phyloP scores from a whole-genome alignment of 345 rosid genomes.

The Syzygium grande region DNA sequence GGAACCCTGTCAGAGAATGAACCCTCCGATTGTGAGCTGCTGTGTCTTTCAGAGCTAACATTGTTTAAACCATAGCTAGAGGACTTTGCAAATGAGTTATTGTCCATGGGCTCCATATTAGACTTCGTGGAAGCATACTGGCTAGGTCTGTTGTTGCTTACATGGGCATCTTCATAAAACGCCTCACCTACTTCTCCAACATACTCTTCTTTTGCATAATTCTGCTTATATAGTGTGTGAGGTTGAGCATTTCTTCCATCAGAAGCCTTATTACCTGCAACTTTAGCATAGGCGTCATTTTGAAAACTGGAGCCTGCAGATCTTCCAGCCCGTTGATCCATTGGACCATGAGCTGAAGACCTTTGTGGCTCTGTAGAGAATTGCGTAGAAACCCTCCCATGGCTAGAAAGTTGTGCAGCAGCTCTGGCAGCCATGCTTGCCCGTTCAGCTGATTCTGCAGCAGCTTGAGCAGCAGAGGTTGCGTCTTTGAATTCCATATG shows the following conservation, averaged over 20 bases:
- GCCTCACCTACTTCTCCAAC: neutral
- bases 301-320: neutral
- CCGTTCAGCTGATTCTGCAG: constrained; percentile 96
- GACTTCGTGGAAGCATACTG: neutral
- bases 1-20: constrained; percentile 8
- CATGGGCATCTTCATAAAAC: neutral
- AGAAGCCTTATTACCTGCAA: neutral
- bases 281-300: neutral
- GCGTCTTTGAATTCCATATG: constrained; percentile 79
- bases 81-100: neutral
- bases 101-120: neutral
- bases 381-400: constrained; percentile 31
- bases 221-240: neutral
- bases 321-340: neutral
- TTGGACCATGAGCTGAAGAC: constrained; percentile 14
- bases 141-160: neutral
- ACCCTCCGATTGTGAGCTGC: neutral
- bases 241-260: neutral
- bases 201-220: constrained; percentile 12
- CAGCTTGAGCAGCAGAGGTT: constrained; percentile 83
- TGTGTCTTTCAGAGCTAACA: neutral
- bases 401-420: constrained; percentile 86
- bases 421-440: constrained; percentile 96
- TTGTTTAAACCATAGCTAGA: constrained; percentile 2
- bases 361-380: constrained; percentile 25